phyloP scores from a whole-genome alignment of 2,329 filamentous ascomycete genomes.

The Ambrosiella cleistominuta region DNA sequence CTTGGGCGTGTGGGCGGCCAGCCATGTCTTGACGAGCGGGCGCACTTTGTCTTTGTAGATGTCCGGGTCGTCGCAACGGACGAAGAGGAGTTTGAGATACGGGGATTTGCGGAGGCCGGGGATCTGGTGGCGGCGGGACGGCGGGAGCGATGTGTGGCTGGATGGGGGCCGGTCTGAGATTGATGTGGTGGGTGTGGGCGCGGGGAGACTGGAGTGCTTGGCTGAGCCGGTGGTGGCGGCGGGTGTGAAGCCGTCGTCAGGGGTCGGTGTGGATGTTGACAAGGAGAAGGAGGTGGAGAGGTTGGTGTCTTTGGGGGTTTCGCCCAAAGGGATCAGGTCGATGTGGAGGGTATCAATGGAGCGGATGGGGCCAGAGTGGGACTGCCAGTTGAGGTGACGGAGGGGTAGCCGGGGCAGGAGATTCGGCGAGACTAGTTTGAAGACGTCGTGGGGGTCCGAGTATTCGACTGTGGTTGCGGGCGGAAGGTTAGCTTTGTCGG shows the following conservation, averaged over 20 bases:
- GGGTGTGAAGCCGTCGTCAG: constrained; percentile 44
- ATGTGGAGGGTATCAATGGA: constrained; percentile 89
- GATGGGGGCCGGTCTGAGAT: constrained; percentile 14
- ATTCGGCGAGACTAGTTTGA: constrained; percentile 61
- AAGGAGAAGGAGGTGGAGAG: neutral
- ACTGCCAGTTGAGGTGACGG: constrained; percentile 92
- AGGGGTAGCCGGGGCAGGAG: constrained; percentile 66
- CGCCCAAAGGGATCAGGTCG: constrained; percentile 54
- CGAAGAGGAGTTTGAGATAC: constrained; percentile 76
- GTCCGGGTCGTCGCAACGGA: constrained; percentile 92
- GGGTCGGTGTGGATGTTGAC: constrained; percentile 16
- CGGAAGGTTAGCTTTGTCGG: neutral
- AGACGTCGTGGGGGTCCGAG: constrained; percentile 80
- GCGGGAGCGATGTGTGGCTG: constrained; percentile 18
- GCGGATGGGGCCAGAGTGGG: constrained; percentile 71
- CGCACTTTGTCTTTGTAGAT: constrained; percentile 69
- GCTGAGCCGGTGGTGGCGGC: constrained; percentile 29
- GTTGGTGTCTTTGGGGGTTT: constrained; percentile 19
- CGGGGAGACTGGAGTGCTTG: constrained; percentile 23
- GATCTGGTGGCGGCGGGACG: constrained; percentile 74
- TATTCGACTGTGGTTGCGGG: constrained; percentile 56
- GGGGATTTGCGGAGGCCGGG: constrained; percentile 83
- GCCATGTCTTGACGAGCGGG: constrained; percentile 74
- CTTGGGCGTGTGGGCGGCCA: constrained; percentile 52
- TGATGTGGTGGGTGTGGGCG: constrained; percentile 20